Conservation (phyloP, 179 eudicot species). For the Beta corolliflora region DNA sequence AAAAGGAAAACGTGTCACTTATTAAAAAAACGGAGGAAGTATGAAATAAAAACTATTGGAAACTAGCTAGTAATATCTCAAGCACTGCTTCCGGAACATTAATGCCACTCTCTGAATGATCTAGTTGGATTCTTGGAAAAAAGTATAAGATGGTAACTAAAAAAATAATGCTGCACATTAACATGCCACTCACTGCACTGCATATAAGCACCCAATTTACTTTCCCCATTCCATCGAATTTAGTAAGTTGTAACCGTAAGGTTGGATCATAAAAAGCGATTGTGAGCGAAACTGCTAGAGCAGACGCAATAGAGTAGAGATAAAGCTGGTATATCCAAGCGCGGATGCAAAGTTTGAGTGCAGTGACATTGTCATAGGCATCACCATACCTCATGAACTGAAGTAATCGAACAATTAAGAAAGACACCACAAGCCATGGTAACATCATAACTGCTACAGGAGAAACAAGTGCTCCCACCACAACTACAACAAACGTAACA, state of each 20-base stretch:
- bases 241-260: not conserved
- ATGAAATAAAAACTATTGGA: too few relatives aligned
- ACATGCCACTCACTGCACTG: not conserved
- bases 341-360: not conserved
- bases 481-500: too few relatives aligned
- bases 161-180: not conserved
- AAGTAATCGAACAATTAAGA: too few relatives aligned
- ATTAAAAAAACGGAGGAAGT: too few relatives aligned
- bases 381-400: not conserved
- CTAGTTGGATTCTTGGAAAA: not conserved
- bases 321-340: not conserved
- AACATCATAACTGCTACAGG: not conserved
- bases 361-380: not conserved
- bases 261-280: not conserved
- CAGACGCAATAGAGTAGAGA: too few relatives aligned
- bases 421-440: not conserved
- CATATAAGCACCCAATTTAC: not conserved
- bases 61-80: not conserved
- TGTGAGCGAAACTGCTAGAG: not conserved
- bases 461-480: too few relatives aligned
- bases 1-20: too few relatives aligned
- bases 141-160: not conserved
- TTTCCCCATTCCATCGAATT: not conserved
- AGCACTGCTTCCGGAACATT: slow-evolving; percentile 1
- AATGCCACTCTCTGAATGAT: not conserved